phyloP scores from a whole-genome alignment of 1,284 basidiomycete genomes.

The Marasmius oreades region DNA sequence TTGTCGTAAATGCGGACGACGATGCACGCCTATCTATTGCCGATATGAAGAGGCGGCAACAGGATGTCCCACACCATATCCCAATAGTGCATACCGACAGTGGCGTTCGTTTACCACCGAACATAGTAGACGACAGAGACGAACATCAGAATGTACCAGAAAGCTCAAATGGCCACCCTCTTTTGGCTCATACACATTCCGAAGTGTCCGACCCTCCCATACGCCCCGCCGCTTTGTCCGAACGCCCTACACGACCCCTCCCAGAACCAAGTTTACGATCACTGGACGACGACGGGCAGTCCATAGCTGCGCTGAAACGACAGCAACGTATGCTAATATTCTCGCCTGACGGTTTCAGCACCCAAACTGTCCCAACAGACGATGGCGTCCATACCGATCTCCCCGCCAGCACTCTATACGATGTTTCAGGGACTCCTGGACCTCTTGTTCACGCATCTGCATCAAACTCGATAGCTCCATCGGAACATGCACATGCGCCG shows the following conservation, averaged over 20 bases:
- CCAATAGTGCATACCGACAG: constrained; percentile 12
- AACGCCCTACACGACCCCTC: neutral
- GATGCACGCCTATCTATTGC: constrained; percentile 1
- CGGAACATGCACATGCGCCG: no score
- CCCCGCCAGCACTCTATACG: neutral
- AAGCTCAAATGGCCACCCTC: neutral
- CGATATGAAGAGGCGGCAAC: constrained; percentile 7
- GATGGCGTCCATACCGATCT: neutral
- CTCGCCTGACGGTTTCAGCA: neutral
- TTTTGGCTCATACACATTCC: neutral
- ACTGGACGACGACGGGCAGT: neutral
- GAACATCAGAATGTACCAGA: neutral
- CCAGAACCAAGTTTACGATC: no score
- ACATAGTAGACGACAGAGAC: neutral
- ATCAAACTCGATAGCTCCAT: neutral
- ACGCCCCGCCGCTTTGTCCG: neutral
- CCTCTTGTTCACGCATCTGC: neutral
- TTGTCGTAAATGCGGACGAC: neutral
- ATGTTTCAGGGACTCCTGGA: neutral
- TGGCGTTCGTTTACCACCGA: constrained; percentile 5
- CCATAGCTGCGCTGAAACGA: neutral
- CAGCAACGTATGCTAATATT: neutral
- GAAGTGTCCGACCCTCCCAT: neutral
- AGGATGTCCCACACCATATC: neutral
- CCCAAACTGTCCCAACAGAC: neutral